Base-by-base conservation (phyloP, 192 early-diverging fungal genomes). In the Nowakowskiella sp. region DNA sequence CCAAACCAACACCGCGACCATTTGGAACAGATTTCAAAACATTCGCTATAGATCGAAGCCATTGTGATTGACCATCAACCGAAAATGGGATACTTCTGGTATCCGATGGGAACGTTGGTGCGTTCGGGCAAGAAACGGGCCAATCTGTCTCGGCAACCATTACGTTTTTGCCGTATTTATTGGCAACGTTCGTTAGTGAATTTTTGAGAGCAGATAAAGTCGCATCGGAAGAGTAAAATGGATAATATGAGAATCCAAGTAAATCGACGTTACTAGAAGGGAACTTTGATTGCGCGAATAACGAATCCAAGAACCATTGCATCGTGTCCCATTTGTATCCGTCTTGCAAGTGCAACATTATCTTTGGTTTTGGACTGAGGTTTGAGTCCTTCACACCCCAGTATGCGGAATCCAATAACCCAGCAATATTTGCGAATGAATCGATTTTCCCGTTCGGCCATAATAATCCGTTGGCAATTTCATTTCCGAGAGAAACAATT, bases 231-330 rank as follows among this genome's bases (percentile, higher is more conserved):
- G 39, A 47, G 53, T 47, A 47, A 47, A 63, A 63, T 33, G 61
- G 61, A 55, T 63, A 63, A 16, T 53, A 63, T 1, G 62, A 63
- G n/a, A 63, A 57, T 3, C 61, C 61, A 29, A 63, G 61, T n/a
- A 63, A 25, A 44, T 63, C 61, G 56, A 63, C 61, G 25, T 63
- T 62, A 10, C 60, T 42, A n/a, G 49, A 47, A 16, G 45, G 31
- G 21, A 63, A 61, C 8, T 28, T 48, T 16, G 49, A 58, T 10
- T 63, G 64, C 19, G 42, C 47, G 47, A 63, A 28, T 25, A 63
- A 26, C 16, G 36, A 63, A 3, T 29, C 42, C 29, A 52, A 63
- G 28, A 63, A 63, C 32, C 42, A 48, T 29, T 31, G 22, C 19
- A 63, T 58, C 10, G 42, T 49, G 19, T 29, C 26, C 19, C 42